Evolutionary conservation across 1,284 basidiomycete species (phyloP).

Genomic region (Pterulicium gracile): DNA sequence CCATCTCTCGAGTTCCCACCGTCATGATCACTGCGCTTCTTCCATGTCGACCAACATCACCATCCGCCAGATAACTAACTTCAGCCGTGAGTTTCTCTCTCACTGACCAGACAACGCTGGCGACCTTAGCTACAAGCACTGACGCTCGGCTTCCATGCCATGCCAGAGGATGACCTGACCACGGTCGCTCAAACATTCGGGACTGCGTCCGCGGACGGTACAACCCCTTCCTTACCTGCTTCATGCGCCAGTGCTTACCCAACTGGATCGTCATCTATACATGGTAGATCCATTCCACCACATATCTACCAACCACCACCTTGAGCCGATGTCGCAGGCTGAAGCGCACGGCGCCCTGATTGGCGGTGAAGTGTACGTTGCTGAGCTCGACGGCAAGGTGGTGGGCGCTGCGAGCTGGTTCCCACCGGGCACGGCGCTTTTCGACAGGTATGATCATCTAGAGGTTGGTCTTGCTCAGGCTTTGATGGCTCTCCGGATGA

Average conservation of each 20-base stretch:
- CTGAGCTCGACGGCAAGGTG: neutral
- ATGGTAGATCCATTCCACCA: neutral
- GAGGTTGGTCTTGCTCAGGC: neutral
- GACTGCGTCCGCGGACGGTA: neutral
- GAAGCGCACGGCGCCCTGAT: neutral
- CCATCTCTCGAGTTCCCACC: no score
- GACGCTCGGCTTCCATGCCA: neutral
- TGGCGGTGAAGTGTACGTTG: neutral
- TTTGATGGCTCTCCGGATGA: neutral
- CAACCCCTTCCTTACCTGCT: neutral
- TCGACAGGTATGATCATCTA: neutral
- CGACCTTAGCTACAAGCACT: neutral
- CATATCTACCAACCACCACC: neutral
- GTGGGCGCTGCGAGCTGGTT: neutral
- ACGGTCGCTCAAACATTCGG: neutral
- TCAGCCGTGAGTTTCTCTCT: neutral
- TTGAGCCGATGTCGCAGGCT: neutral
- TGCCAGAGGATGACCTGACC: neutral
- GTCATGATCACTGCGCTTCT: no score
- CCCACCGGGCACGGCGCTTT: neutral
- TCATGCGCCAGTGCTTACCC: neutral
- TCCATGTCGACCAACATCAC: neutral
- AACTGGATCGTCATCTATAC: no score
- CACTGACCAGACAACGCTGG: neutral
- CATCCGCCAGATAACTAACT: constrained; percentile 1